A percentile compares a stretch with the other conserved stretches of the same genome.
Conservation (phyloP, 176 grass and related monocot genomes). For the Cenchrus purpureus region DNA sequence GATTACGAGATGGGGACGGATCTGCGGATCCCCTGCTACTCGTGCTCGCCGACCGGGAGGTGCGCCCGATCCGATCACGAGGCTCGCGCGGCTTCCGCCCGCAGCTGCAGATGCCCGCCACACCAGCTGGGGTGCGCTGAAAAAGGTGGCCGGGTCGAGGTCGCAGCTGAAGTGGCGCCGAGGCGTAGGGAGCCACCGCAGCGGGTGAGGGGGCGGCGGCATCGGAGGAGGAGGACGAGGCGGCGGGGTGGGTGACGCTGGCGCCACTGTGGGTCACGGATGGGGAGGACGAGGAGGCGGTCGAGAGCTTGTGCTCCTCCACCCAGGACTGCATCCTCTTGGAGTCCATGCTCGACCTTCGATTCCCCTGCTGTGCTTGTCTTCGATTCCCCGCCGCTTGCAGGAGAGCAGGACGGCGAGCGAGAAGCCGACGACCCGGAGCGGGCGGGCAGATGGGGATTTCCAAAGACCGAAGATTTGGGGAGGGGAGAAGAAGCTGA, state of each 20-base stretch:
- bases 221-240: background rate
- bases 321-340: conserved; percentile 57
- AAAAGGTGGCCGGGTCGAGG: conserved; percentile 44
- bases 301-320: conserved; percentile 80
- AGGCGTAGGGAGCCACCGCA: conserved; percentile 38
- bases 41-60: background rate
- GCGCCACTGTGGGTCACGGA: background rate
- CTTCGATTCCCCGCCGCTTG: background rate
- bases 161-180: background rate
- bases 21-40: no score
- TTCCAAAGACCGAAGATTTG: no score
- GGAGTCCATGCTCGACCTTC: no score
- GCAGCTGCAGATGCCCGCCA: no score
- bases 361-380: no score
- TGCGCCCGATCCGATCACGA: no score
- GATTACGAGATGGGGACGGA: background rate
- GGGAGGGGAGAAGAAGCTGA: no score
- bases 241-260: background rate
- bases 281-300: background rate
- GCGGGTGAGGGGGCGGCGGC: background rate
- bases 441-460: no score
- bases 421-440: conserved; percentile 63
- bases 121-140: background rate
- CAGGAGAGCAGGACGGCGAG: conserved; percentile 55
- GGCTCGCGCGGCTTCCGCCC: no score